Conservation (phyloP, 768 basidiomycete genomes). For the Naganishia kalamii region DNA sequence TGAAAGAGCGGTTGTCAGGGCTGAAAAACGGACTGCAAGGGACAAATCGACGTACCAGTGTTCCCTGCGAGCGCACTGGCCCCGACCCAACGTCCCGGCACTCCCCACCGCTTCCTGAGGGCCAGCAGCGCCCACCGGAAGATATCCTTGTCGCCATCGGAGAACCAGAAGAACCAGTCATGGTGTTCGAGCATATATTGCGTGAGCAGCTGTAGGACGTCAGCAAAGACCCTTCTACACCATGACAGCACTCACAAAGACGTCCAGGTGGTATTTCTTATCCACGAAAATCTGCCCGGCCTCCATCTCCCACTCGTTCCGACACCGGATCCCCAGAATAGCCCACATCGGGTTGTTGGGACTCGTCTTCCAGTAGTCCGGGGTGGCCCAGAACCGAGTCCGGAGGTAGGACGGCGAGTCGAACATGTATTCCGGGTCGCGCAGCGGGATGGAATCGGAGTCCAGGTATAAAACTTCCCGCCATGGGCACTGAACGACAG, state of each 20-base stretch:
- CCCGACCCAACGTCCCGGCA: conserved; percentile 49
- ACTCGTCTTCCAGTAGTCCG: conserved; percentile 50
- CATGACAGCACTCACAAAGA: conserved; percentile 30
- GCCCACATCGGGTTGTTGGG: conserved; percentile 47
- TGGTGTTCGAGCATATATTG: conserved; percentile 44
- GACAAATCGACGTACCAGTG: conserved; percentile 20
- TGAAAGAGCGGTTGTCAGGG: not conserved
- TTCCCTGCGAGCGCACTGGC: conserved; percentile 46
- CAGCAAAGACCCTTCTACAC: not conserved
- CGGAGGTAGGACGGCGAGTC: conserved; percentile 47
- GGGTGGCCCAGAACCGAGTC: conserved; percentile 45
- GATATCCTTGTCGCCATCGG: conserved; percentile 49
- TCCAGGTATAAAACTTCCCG: conserved; percentile 49
- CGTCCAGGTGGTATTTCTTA: conserved; percentile 49
- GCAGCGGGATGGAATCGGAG: conserved; percentile 42
- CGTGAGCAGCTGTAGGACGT: conserved; percentile 28
- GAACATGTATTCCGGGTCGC: conserved; percentile 47
- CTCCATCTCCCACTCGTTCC: conserved; percentile 51
- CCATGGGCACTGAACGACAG: conserved; percentile 43
- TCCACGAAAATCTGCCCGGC: conserved; percentile 51
- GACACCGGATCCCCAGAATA: conserved; percentile 48
- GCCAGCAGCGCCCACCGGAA: conserved; percentile 48
- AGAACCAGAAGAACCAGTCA: conserved; percentile 48
- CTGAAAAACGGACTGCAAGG: not conserved
- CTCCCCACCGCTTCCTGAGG: conserved; percentile 50